Evolutionary conservation across 139 green algal species (phyloP).

Genomic region (Deuterostichococcus epilithicus): DNA sequence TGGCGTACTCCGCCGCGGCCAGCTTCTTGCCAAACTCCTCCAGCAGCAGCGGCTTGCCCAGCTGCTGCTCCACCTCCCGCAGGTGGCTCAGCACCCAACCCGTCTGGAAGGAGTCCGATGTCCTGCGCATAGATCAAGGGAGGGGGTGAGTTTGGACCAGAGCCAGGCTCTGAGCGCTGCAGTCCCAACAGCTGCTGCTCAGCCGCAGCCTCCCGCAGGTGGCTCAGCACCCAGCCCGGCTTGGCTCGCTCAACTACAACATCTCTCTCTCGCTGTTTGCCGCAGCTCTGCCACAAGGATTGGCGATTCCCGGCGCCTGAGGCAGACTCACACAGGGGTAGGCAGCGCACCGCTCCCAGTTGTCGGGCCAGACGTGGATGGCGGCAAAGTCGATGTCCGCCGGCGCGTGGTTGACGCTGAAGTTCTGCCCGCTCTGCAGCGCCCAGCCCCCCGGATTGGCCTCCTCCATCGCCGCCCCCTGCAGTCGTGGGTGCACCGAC

Average conservation of each 20-base stretch:
- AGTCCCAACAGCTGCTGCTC: constrained; percentile 12
- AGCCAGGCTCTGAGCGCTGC: not conserved
- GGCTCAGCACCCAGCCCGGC: not conserved
- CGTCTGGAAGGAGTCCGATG: constrained; percentile 5
- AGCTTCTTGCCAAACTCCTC: constrained; percentile 71
- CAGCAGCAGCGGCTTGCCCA: constrained; percentile 70
- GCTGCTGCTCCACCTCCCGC: constrained; percentile 9
- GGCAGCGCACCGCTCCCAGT: constrained; percentile 33
- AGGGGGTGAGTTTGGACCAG: no score
- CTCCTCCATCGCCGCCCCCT: not conserved
- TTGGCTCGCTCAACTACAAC: no score
- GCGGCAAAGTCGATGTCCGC: constrained; percentile 51
- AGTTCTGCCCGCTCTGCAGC: constrained; percentile 47
- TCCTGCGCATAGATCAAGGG: no score
- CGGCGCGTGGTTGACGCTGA: constrained; percentile 35
- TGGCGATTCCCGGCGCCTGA: not conserved
- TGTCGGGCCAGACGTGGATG: constrained; percentile 56
- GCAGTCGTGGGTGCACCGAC: not conserved
- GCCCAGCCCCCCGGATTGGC: constrained; percentile 41
- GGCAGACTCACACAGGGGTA: not conserved
- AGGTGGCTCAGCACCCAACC: constrained; percentile 35
- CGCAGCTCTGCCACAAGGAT: no score
- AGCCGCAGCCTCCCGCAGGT: not conserved
- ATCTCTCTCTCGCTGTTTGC: not conserved
- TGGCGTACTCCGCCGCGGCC: not conserved